Evolutionary conservation across 2,329 filamentous ascomycete genomes (phyloP).

Genomic region (Aspergillus sp.): DNA sequence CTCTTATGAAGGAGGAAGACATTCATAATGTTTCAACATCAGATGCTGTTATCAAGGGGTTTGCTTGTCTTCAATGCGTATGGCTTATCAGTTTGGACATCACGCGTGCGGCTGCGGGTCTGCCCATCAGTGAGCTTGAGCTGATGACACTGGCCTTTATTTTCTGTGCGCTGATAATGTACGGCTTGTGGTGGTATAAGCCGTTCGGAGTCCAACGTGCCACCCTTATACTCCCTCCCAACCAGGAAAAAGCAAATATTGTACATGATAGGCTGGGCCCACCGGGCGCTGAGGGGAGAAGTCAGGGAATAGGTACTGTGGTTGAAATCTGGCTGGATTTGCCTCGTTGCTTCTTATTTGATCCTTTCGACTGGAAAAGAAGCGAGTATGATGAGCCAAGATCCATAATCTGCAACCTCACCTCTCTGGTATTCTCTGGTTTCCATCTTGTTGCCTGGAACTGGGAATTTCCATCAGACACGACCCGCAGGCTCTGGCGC

Average conservation of each 20-base stretch:
- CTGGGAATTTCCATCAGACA: neutral
- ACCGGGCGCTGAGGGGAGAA: too few relatives aligned
- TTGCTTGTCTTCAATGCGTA: neutral
- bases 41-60: neutral
- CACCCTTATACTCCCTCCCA: neutral
- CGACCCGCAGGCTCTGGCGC: neutral
- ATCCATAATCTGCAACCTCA: neutral
- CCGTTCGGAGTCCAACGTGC: neutral
- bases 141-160: conserved; percentile 5
- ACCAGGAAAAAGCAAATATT: neutral
- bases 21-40: neutral
- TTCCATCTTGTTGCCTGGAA: conserved; percentile 5
- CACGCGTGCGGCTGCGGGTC: neutral
- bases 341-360: neutral
- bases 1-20: neutral
- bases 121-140: neutral
- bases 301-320: too few relatives aligned
- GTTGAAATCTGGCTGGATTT: too few relatives aligned
- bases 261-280: neutral
- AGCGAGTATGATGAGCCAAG: neutral
- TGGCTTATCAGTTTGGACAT: conserved; percentile 1
- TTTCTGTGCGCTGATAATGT: neutral
- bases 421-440: neutral
- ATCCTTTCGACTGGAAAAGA: neutral
- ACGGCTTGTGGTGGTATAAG: conserved; percentile 7